A percentile compares a stretch with the other conserved stretches of the same genome.
Conservation (phyloP, 139 green algal genomes). For the Chlamydomonas eustigma region DNA sequence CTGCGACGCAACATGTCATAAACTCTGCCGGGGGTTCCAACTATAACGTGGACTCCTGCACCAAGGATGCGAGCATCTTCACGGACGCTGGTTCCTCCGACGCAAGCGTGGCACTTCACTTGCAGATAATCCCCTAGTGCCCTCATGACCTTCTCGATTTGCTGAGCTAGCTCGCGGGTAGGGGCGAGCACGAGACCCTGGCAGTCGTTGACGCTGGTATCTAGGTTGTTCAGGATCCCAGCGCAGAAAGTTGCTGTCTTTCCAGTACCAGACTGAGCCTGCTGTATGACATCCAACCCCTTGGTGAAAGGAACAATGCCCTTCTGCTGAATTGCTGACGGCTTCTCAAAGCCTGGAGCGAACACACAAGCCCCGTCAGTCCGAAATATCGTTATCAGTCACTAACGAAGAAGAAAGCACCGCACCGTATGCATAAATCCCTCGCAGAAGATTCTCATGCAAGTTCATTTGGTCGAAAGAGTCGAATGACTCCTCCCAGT, state of each 20-base stretch:
- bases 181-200: slow-evolving; percentile 97
- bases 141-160: slow-evolving; percentile 99
- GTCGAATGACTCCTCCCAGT: slow-evolving; percentile 96
- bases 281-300: slow-evolving; percentile 98
- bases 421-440: slow-evolving; percentile 98
- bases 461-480: slow-evolving; percentile 96
- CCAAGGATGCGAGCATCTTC: slow-evolving; percentile 95
- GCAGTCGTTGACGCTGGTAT: slow-evolving; percentile 92
- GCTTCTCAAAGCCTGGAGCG: slow-evolving; percentile 95
- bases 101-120: slow-evolving; percentile 99
- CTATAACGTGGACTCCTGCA: slow-evolving; percentile 81
- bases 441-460: slow-evolving; percentile 97
- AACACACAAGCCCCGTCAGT: neutral
- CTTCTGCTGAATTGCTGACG: slow-evolving; percentile 99
- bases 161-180: slow-evolving; percentile 98
- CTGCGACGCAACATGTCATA: slow-evolving; percentile 98
- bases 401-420: neutral
- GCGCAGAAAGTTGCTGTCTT: slow-evolving; percentile 99
- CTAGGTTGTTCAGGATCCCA: slow-evolving; percentile 96
- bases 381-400: neutral
- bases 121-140: slow-evolving; percentile 96
- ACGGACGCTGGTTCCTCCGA: slow-evolving; percentile 94
- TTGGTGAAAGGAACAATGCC: slow-evolving; percentile 98
- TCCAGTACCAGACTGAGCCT: slow-evolving; percentile 99
- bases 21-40: slow-evolving; percentile 96